Evolutionary conservation across 2,329 filamentous ascomycete genomes (phyloP).

Genomic region (Annulohypoxylon truncatum): DNA sequence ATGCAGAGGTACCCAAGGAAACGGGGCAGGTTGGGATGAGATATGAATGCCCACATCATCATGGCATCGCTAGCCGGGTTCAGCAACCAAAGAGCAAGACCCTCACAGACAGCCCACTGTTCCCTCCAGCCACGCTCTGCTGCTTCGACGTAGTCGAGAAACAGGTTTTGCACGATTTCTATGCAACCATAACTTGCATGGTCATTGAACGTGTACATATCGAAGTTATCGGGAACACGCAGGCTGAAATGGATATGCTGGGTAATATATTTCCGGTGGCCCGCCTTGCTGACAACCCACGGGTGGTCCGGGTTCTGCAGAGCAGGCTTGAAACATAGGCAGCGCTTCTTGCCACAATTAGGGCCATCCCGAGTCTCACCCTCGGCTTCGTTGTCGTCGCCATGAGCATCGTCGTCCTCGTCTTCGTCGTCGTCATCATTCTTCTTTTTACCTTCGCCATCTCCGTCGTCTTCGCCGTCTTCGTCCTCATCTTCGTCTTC

Average conservation of each 20-base stretch:
- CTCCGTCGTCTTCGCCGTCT: conserved; percentile 24
- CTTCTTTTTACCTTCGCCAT: conserved; percentile 1
- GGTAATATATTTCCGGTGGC: conserved; percentile 44
- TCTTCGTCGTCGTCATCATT: conserved; percentile 3
- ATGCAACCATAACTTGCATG: conserved; percentile 54
- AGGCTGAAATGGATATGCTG: conserved; percentile 39
- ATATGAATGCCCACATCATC: conserved; percentile 33
- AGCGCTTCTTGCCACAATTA: conserved; percentile 44
- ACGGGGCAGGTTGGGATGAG: neutral
- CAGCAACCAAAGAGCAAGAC: conserved; percentile 48
- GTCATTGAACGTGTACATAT: conserved; percentile 59
- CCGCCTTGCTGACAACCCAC: conserved; percentile 50
- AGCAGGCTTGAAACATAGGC: conserved; percentile 50
- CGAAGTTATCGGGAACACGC: conserved; percentile 54
- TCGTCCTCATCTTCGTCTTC: conserved; percentile 8
- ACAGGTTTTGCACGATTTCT: conserved; percentile 57
- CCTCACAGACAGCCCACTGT: conserved; percentile 57
- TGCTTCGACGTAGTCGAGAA: conserved; percentile 55
- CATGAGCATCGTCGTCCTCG: conserved; percentile 19
- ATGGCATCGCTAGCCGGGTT: conserved; percentile 29
- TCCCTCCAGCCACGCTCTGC: conserved; percentile 51
- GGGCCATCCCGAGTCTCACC: conserved; percentile 25
- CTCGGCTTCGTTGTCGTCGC: conserved; percentile 20
- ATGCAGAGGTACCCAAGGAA: neutral
- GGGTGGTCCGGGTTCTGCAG: conserved; percentile 50